These are phyloP conservation scores for Amylostereum areolatum DNA, from an alignment of 1,284 basidiomycete species.

Conservation along the genomic window DNA sequence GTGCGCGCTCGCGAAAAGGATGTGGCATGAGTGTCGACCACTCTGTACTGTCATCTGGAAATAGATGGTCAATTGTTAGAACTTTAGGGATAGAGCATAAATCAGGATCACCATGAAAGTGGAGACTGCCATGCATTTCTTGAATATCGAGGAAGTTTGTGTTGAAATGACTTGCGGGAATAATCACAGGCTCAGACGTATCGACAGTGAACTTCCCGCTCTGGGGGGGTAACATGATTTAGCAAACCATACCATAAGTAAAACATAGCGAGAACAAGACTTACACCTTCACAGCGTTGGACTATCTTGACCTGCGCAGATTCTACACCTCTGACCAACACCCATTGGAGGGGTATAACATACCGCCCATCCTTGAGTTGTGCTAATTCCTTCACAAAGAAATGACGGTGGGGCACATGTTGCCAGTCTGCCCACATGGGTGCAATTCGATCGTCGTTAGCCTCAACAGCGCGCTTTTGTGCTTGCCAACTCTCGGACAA, in stretches of 20 bases:
- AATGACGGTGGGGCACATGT: slow-evolving; percentile 11
- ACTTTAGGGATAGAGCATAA: too few species aligned
- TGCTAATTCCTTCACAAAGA: slow-evolving; percentile 24
- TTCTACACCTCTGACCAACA: not conserved
- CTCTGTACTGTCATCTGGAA: not conserved
- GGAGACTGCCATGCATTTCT: too few species aligned
- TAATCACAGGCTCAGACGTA: too few species aligned
- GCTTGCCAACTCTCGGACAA: slow-evolving; percentile 27
- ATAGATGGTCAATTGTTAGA: not conserved
- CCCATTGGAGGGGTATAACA: slow-evolving; percentile 17
- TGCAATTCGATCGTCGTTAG: slow-evolving; percentile 16
- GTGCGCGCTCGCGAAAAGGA: slow-evolving; percentile 9
- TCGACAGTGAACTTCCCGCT: too few species aligned
- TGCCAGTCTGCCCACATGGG: slow-evolving; percentile 30
- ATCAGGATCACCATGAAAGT: too few species aligned
- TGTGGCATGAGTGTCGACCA: slow-evolving; percentile 9
- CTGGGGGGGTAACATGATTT: too few species aligned
- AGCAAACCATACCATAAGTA: too few species aligned
- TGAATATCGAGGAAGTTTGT: too few species aligned
- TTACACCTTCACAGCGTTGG: too few species aligned
- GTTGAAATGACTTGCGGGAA: too few species aligned
- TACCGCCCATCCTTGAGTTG: slow-evolving; percentile 14
- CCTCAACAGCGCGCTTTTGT: slow-evolving; percentile 21
- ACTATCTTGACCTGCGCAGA: slow-evolving; percentile 1
- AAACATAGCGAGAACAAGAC: not conserved